Base-by-base conservation (phyloP, 2,329 filamentous ascomycete genomes). In the Hypoxylon sp. region DNA sequence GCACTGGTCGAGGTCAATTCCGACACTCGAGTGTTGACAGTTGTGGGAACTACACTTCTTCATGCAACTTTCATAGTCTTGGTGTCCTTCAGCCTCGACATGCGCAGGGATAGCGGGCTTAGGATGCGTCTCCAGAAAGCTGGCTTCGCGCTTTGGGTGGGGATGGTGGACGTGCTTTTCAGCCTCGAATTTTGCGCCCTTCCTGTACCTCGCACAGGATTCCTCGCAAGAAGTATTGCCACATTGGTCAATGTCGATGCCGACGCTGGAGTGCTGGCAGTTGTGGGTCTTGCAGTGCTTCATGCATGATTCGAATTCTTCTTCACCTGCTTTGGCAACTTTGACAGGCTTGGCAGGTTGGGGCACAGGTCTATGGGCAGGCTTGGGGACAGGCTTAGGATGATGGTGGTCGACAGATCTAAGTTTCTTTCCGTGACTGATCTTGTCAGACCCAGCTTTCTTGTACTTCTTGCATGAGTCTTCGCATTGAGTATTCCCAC, bases 241-340 rank as follows among this genome's bases (percentile, higher is more conserved):
- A 19, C 67, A 65, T 21, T 69, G 54, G 2, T 51, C 32, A 7
- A 67, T 45, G 4, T 16, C 8, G 16, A 55, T 19, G 2, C 53
- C 67, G 21, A 66, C 61, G 41, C 46, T 56, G 1, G 59, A 45
- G 61, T 47, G 59, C 53, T 69, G 58, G 45, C 61, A 67, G 52
- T 67, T 62, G 32, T 58, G 53, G 3, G 62, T 60, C 12, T 16
- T 45, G 52, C 68, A 67, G 19, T 58, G 39, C 41, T 45, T 25
- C 56, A 60, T 37, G 46, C 67, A 67, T 9, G 51, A 25, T 5
- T 62, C 53, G 39, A 37, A 66, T 12, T 52, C 43, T 8, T 48
- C 45, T 5, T 50, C 45, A 7, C 45, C 47, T 16, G 14, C 34
- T 19, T 8, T 14, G 43, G 27, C 50, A 11, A 41, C 23, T 9